phyloP scores from a whole-genome alignment of 1,139 yeast species.

The Zygoascus meyerae region DNA sequence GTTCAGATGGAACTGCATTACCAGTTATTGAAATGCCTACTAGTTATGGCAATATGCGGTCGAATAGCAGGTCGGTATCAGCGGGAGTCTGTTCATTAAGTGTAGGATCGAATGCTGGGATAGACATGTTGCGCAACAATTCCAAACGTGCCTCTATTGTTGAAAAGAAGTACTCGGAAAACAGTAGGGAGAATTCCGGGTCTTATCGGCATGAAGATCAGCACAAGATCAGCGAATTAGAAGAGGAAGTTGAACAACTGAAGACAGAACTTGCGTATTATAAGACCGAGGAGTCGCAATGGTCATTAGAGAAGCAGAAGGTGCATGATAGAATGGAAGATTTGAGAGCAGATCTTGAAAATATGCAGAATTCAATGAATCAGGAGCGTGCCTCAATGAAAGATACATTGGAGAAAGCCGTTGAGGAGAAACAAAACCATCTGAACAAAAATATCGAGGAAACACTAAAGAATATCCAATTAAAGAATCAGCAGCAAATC shows the following conservation, averaged over 20 bases:
- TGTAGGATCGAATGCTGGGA: too few relatives aligned
- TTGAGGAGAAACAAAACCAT: conserved; percentile 16
- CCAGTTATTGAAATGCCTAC: background rate
- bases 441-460: conserved; percentile 13
- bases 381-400: conserved; percentile 17
- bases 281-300: conserved; percentile 25
- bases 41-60: background rate
- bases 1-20: conserved; percentile 5
- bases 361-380: conserved; percentile 14
- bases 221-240: background rate
- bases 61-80: too few relatives aligned
- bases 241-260: background rate
- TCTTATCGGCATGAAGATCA: too few relatives aligned
- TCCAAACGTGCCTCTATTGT: too few relatives aligned
- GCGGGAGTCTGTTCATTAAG: too few relatives aligned
- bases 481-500: too few relatives aligned
- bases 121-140: too few relatives aligned
- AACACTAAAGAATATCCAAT: too few relatives aligned
- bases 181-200: too few relatives aligned
- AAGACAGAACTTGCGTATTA: conserved; percentile 15
- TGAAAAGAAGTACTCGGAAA: too few relatives aligned
- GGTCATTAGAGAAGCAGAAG: conserved; percentile 30
- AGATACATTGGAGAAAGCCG: conserved; percentile 17
- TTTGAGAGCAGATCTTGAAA: conserved; percentile 14
- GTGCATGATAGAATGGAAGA: background rate